Evolutionary conservation across 2,329 filamentous ascomycete genomes (phyloP), one percentile per base, ranked within the genome.

Genomic region (Hypoxylon sp.): DNA sequence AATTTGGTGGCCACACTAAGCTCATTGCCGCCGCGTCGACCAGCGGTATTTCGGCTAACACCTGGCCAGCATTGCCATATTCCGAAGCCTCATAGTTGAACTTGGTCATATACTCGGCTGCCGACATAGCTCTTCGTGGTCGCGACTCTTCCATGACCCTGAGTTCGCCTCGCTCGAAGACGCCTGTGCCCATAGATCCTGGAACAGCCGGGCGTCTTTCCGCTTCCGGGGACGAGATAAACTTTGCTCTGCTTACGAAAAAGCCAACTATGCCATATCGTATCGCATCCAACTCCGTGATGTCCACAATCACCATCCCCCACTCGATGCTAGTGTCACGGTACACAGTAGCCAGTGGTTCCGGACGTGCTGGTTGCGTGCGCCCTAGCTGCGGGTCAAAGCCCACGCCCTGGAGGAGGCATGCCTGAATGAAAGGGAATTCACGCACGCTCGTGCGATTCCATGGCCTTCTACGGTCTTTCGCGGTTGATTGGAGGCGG

Each of bases 241-340:
- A 67, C 35, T 48, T 70, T 21, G 67, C 67, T 42, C 27, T 58
- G 31, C 51, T n/a, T n/a, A 72, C 61, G 4, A 50, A 11, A 56
- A 72, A 72, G 29, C 71, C 71, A 27, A 73, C 71, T 39, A 73
- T 72, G 19, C 71, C 69, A 50, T 73, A 73, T 2, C 69, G 54
- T 27, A 72, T 27, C 6, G 47, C 48, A n/a, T 67, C 21, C 10
- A 71, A 48, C 13, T 73, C 56, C 2, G 71, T 73, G 47, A 72
- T 71, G 31, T 73, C 68, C n/a, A 72, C 15, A 17, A 73, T 58
- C 13, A 71, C 70, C 71, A 73, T 73, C 10, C 71, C 71, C 71
- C 71, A 73, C 39, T 72, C 68, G 21, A 68, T 31, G 62, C 62
- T 60, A 11, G 60, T 46, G 63, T 73, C 71, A 37, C 71, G 71